phyloP scores from a whole-genome alignment of 768 basidiomycete genomes.

The Multifurca ochricompacta region DNA sequence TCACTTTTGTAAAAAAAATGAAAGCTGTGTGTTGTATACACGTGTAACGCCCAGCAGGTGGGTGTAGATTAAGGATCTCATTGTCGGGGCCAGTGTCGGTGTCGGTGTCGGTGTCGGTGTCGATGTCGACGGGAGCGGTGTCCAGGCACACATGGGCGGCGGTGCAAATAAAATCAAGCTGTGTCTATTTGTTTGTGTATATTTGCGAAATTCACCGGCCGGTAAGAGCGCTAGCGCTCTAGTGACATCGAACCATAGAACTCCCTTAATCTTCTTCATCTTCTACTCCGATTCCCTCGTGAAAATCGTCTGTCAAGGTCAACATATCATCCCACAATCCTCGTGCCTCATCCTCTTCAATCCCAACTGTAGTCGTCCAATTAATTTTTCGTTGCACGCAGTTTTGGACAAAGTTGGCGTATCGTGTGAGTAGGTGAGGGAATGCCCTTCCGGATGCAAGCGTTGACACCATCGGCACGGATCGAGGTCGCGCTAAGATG shows the following conservation, averaged over 20 bases:
- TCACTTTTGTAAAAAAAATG: too few relatives aligned
- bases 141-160: too few relatives aligned
- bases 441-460: constrained; percentile 36
- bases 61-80: too few relatives aligned
- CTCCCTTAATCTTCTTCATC: constrained; percentile 10
- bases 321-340: constrained; percentile 16
- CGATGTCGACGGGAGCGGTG: too few relatives aligned
- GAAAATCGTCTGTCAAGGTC: constrained; percentile 17
- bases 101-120: not conserved
- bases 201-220: too few relatives aligned
- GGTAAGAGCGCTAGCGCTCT: too few relatives aligned
- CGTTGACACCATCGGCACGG: constrained; percentile 21
- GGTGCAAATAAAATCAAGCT: too few relatives aligned
- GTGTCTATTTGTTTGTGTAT: too few relatives aligned
- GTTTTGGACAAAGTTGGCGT: constrained; percentile 44
- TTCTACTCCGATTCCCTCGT: constrained; percentile 3
- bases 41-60: constrained; percentile 4
- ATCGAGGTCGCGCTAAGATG: not conserved
- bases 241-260: too few relatives aligned
- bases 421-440: constrained; percentile 38
- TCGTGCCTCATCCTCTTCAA: constrained; percentile 16
- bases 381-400: constrained; percentile 25
- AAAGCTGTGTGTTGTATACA: constrained; percentile 12
- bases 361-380: constrained; percentile 13
- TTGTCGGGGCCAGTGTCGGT: too few relatives aligned